Evolutionary conservation across 2,329 filamentous ascomycete genomes (phyloP).

Genomic region (Claviceps sp.): DNA sequence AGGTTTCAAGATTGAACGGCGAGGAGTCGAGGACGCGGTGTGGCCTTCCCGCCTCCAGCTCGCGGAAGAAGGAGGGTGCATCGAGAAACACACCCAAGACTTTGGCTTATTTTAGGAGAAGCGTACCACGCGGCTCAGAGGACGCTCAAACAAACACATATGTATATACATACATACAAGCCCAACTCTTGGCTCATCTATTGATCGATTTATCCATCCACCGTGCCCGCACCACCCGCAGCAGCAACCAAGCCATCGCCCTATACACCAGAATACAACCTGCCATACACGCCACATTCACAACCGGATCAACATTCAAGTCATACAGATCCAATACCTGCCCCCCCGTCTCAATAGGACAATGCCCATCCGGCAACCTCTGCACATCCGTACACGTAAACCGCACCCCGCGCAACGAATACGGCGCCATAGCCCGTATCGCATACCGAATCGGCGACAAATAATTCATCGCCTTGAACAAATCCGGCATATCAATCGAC

Average conservation of each 20-base stretch:
- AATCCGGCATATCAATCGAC: constrained; percentile 52
- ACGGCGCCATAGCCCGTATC: constrained; percentile 52
- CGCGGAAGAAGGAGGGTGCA: no score
- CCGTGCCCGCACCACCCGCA: constrained; percentile 40
- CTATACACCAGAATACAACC: constrained; percentile 53
- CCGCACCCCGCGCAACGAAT: constrained; percentile 42
- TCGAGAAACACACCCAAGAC: no score
- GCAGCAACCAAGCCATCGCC: constrained; percentile 43
- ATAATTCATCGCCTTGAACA: constrained; percentile 58
- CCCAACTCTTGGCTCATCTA: no score
- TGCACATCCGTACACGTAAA: constrained; percentile 54
- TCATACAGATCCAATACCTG: constrained; percentile 56
- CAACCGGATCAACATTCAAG: constrained; percentile 45
- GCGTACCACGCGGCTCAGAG: no score
- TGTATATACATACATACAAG: no score
- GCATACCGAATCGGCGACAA: constrained; percentile 59
- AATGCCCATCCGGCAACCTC: constrained; percentile 43
- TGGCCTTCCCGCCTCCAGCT: no score
- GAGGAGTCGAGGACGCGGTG: no score
- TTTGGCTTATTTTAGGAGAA: no score
- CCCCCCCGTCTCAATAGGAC: constrained; percentile 51
- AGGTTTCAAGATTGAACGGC: no score
- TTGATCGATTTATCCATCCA: constrained; percentile 24
- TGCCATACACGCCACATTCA: constrained; percentile 50
- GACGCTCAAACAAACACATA: no score